phyloP scores from a whole-genome alignment of 2,329 filamentous ascomycete species.

The Fusarium sp. region DNA sequence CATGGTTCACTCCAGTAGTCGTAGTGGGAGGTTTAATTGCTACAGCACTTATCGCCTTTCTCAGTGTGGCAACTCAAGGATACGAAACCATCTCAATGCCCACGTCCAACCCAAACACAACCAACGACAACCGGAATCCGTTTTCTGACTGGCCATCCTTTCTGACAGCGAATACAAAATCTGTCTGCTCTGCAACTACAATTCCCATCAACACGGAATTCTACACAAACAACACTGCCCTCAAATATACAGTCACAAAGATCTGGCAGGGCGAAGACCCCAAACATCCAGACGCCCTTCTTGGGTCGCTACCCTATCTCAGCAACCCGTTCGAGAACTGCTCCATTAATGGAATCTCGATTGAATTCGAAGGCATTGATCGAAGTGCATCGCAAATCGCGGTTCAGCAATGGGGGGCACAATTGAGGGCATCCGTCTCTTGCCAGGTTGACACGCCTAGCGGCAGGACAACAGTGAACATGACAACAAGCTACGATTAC shows the following conservation, averaged over 20 bases:
- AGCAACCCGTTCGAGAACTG: neutral
- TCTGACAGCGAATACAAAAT: neutral
- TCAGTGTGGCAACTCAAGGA: neutral
- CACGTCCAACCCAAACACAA: neutral
- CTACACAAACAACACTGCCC: neutral
- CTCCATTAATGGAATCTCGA: neutral
- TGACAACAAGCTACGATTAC: neutral
- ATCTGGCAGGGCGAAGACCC: neutral
- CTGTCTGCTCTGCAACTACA: neutral
- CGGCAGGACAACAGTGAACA: neutral
- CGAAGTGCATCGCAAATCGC: neutral
- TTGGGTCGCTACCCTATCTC: neutral
- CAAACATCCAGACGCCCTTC: neutral
- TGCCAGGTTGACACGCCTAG: neutral
- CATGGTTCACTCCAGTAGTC: neutral
- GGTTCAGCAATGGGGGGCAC: neutral
- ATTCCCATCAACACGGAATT: neutral
- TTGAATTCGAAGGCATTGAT: neutral
- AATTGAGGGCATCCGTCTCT: neutral
- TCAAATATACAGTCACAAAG: neutral
- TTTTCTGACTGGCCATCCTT: conserved; percentile 2
- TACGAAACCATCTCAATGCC: neutral
- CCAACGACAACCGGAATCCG: neutral
- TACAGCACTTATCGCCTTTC: neutral
- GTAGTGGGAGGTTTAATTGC: neutral